Base-by-base conservation (phyloP, 2,329 filamentous ascomycete genomes). In the Lithohypha guttulata region DNA sequence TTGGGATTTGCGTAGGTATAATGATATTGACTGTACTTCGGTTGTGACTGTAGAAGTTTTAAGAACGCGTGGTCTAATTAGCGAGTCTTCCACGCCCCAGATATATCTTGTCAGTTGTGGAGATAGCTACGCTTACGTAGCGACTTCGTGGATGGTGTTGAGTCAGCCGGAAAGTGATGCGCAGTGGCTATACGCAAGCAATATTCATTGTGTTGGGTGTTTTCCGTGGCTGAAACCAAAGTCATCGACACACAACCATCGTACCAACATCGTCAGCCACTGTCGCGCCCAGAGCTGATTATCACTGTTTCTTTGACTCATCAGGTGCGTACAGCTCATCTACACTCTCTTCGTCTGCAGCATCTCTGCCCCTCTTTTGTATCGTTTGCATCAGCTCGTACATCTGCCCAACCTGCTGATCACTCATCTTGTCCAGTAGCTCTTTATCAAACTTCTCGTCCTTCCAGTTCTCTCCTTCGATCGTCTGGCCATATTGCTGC, bases 321-420 rank as follows among this genome's bases (percentile, higher is more conserved):
- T n/a, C n/a, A n/a, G n/a, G n/a, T n/a, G n/a, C n/a, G 32, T 37
- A 25, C 11, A 41, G 30, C 14, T 43, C 44, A 39, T 50, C 38
- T 46, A 54, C 42, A 53, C 53, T 34, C 39, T 64, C 61, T 21
- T 61, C 56, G 39, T 69, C 67, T 40, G 64, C 64, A 35, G 68
- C 68, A 35, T 64, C 62, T 15, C 63, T 52, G 8, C 67, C 68
- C 44, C 65, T 61, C 49, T 70, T 69, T 42, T 68, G 64, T 39
- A 94, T 93, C 2, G 84, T 75, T 58, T 82, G 74, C 85, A 95
- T 93, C 41, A 98, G 68, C 58, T 96, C 89, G 56, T 95, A 95
- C 51, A 98, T 65, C 60, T 98, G 91, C 1, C 80, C 84, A 37
- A 96, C 68, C 63, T 98, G 91, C 58, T 96, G 82, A 58, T 96